Percentiles rank a stretch among this genome's conserved stretches.
These are phyloP conservation scores for Diaporthe ilicicola DNA, from an alignment of 2,329 filamentous ascomycete genomes.

Conservation along the genomic window DNA sequence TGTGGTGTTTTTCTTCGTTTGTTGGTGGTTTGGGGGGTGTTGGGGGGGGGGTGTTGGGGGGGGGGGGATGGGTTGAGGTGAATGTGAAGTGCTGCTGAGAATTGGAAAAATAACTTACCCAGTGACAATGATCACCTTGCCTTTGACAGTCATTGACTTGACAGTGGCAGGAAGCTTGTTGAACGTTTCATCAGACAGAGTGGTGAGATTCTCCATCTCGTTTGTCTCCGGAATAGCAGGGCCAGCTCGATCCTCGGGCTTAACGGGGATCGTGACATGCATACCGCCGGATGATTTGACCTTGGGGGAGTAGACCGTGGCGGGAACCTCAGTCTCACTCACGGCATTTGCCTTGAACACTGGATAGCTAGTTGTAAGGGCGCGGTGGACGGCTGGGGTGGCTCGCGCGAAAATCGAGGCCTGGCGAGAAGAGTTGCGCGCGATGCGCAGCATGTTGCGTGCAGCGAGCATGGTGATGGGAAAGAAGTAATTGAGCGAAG, in stretches of 20 bases:
- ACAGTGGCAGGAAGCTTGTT: constrained; percentile 69
- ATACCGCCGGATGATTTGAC: constrained; percentile 49
- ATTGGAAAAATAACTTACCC: constrained; percentile 57
- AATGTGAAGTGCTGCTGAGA: neutral
- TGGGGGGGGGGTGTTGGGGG: neutral
- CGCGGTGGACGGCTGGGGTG: constrained; percentile 35
- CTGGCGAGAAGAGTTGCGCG: neutral
- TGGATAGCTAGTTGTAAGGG: constrained; percentile 47
- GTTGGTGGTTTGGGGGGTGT: neutral
- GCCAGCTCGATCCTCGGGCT: constrained; percentile 50
- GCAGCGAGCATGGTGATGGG: neutral
- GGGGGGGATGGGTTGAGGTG: too few relatives aligned
- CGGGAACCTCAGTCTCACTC: constrained; percentile 65
- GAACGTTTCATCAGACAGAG: constrained; percentile 63
- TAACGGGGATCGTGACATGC: constrained; percentile 59
- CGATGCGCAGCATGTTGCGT: neutral
- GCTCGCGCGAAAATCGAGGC: neutral
- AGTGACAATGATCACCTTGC: constrained; percentile 77
- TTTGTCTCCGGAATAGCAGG: constrained; percentile 51
- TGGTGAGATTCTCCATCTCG: constrained; percentile 58
- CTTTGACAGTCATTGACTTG: constrained; percentile 73
- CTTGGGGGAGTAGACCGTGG: constrained; percentile 61
- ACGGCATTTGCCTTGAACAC: constrained; percentile 60
- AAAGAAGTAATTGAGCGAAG: neutral
- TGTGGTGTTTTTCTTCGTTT: neutral